Evolutionary conservation across 2,329 filamentous ascomycete species (phyloP).

Genomic region (Coleophoma crateriformis): DNA sequence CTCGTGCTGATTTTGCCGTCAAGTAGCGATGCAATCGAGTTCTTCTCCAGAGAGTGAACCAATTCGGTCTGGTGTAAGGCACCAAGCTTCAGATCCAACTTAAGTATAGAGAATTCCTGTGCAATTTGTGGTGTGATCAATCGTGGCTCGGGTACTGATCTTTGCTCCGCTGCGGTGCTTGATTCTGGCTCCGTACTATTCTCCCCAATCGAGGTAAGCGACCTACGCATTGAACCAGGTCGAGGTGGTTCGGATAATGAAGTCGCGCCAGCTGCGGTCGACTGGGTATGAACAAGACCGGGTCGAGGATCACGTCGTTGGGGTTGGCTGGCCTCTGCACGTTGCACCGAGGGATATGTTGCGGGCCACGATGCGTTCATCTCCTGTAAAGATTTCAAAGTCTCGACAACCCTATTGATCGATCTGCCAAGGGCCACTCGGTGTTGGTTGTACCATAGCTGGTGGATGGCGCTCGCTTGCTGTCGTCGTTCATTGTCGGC

Average conservation of each 20-base stretch:
- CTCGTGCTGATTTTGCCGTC: conserved; percentile 94
- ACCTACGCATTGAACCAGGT: conserved; percentile 54
- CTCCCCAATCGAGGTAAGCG: conserved; percentile 66
- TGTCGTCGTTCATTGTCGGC: conserved; percentile 59
- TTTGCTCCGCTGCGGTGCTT: conserved; percentile 62
- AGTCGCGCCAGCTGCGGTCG: conserved; percentile 37
- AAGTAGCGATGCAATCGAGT: conserved; percentile 80
- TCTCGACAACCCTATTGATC: conserved; percentile 81
- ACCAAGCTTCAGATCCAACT: conserved; percentile 89
- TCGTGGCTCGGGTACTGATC: conserved; percentile 63
- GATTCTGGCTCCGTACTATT: conserved; percentile 57
- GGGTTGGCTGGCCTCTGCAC: conserved; percentile 39
- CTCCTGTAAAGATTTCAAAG: conserved; percentile 75
- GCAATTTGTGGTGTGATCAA: conserved; percentile 89
- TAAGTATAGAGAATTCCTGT: conserved; percentile 92
- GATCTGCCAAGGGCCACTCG: conserved; percentile 79
- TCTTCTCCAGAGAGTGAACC: conserved; percentile 91
- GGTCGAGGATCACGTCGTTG: conserved; percentile 51
- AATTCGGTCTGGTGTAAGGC: conserved; percentile 81
- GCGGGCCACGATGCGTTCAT: conserved; percentile 93
- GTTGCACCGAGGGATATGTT: conserved; percentile 83
- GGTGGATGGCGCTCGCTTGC: conserved; percentile 80
- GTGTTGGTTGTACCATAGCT: conserved; percentile 93
- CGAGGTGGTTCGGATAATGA: conserved; percentile 27
- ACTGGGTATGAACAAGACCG: conserved; percentile 57